phyloP scores from a whole-genome alignment of 73 alveolate genomes.

The Paramecium pentaurelia region DNA sequence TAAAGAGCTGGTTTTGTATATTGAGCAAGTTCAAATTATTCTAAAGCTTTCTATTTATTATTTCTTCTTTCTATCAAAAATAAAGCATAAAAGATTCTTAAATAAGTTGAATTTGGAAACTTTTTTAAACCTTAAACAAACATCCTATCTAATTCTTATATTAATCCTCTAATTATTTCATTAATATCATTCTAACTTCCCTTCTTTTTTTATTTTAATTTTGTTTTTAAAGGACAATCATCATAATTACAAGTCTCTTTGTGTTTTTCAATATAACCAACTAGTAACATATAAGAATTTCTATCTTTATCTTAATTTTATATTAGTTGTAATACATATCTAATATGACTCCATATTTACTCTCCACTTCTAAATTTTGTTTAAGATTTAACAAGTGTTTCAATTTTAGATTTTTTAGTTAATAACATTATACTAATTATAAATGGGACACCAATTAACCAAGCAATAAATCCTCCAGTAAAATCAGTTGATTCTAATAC shows the following conservation, averaged over 20 bases:
- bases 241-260: conserved; percentile 82
- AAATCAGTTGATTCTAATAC: conserved; percentile 73
- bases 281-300: conserved; percentile 79
- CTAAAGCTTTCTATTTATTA: conserved; percentile 50
- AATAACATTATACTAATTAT: conserved; percentile 69
- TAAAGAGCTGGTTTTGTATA: conserved; percentile 33
- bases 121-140: conserved; percentile 79
- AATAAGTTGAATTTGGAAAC: conserved; percentile 83
- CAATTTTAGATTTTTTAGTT: conserved; percentile 75
- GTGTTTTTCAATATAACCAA: conserved; percentile 89
- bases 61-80: conserved; percentile 87
- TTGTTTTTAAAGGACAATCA: conserved; percentile 81
- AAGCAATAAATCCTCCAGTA: conserved; percentile 82
- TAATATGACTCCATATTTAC: conserved; percentile 76
- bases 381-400: conserved; percentile 71
- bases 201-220: conserved; percentile 3
- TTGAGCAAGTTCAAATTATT: conserved; percentile 18
- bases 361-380: conserved; percentile 87
- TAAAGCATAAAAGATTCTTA: conserved; percentile 83
- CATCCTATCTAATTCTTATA: conserved; percentile 80
- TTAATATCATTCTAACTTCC: conserved; percentile 8
- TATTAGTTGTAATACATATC: conserved; percentile 79
- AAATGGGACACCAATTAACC: conserved; percentile 83
- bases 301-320: conserved; percentile 70
- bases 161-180: conserved; percentile 16